Evolutionary conservation across 1,139 yeast genomes (phyloP).

Genomic region (Torulaspora globosa): DNA sequence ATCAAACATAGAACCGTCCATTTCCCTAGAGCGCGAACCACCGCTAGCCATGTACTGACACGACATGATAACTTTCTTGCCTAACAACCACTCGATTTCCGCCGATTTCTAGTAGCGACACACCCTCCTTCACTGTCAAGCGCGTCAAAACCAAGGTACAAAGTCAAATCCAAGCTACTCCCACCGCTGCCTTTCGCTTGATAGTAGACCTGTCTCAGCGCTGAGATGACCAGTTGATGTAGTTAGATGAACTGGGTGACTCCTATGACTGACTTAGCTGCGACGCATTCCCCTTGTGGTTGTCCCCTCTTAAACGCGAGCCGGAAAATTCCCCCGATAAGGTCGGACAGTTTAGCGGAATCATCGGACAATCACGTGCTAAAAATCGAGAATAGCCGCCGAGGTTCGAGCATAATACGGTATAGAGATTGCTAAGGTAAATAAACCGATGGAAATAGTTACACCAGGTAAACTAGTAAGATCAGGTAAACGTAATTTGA

Average conservation of each 20-base stretch:
- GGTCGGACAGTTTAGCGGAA: constrained; percentile 2
- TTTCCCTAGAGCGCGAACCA: not conserved
- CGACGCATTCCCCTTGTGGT: constrained; percentile 9
- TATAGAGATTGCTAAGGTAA: not conserved
- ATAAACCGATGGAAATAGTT: not conserved
- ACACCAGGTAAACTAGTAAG: constrained; percentile 6
- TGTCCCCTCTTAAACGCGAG: not conserved
- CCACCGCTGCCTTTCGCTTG: not conserved
- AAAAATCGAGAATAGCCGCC: not conserved
- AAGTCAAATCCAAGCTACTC: not conserved
- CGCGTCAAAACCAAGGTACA: not conserved
- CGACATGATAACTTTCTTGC: not conserved
- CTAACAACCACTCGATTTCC: not conserved
- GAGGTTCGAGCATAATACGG: not conserved
- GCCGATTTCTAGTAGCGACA: not conserved
- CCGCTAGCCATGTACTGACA: not conserved
- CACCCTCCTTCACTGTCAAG: not conserved
- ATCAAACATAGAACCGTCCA: not conserved
- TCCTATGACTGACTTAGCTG: constrained; percentile 1
- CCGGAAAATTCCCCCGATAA: constrained; percentile 1
- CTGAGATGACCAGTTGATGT: not conserved
- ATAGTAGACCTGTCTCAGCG: not conserved
- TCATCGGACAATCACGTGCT: constrained; percentile 1
- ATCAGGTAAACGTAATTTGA: not conserved
- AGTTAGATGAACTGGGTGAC: not conserved